Evolutionary conservation across 306 rosid species (phyloP).

Genomic region (Sindora glabra): DNA sequence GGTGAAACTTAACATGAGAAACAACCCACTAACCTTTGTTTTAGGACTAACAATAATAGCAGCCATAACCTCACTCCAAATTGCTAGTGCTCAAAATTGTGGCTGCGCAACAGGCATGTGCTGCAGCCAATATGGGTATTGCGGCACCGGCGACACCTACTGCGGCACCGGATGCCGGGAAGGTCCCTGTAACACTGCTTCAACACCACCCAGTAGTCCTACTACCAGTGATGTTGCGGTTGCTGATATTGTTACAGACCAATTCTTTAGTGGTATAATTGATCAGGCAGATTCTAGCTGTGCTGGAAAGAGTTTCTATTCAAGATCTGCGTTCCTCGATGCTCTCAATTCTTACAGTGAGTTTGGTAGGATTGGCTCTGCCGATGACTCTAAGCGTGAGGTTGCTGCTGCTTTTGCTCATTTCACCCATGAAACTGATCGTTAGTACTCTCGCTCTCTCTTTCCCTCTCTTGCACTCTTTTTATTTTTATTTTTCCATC

Average conservation of each 20-base stretch:
- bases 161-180: slow-evolving; percentile 60
- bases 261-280: slow-evolving; percentile 46
- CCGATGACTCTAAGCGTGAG: slow-evolving; percentile 64
- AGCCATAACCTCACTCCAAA: neutral
- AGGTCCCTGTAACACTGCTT: slow-evolving; percentile 49
- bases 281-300: slow-evolving; percentile 37
- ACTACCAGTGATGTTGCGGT: slow-evolving; percentile 26
- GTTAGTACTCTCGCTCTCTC: slow-evolving; percentile 22
- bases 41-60: slow-evolving; percentile 6
- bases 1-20: neutral
- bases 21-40: neutral
- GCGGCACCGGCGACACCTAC: slow-evolving; percentile 36
- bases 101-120: slow-evolving; percentile 50
- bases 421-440: slow-evolving; percentile 79
- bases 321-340: slow-evolving; percentile 36
- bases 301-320: slow-evolving; percentile 57
- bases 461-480: neutral
- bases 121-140: slow-evolving; percentile 59
- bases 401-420: slow-evolving; percentile 80
- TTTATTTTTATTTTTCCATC: neutral
- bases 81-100: slow-evolving; percentile 36
- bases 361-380: slow-evolving; percentile 33
- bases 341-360: slow-evolving; percentile 40
- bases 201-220: slow-evolving; percentile 14
- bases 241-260: slow-evolving; percentile 42